phyloP scores from a whole-genome alignment of 768 basidiomycete species.

The Trametes cinnabarina region DNA sequence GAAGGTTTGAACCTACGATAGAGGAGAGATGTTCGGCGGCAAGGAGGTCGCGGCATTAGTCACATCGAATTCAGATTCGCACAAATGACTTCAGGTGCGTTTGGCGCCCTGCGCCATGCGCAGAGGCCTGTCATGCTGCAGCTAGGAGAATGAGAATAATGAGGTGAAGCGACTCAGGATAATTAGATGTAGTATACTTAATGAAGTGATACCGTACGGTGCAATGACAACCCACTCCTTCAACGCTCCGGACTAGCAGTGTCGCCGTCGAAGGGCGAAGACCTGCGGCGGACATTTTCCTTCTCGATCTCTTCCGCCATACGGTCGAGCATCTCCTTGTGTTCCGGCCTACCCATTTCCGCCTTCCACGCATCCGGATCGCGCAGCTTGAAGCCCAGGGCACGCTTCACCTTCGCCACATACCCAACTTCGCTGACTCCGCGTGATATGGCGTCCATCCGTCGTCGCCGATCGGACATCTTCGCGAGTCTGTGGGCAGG shows the following conservation, averaged over 20 bases:
- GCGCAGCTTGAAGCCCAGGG: slow-evolving; percentile 49
- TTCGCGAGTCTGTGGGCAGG: slow-evolving; percentile 57
- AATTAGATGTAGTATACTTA: no score
- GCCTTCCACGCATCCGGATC: slow-evolving; percentile 34
- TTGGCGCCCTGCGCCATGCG: no score
- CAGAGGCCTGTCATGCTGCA: no score
- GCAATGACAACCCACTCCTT: no score
- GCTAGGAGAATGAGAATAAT: no score
- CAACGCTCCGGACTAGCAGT: background rate
- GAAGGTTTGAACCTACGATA: no score
- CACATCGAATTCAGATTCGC: no score
- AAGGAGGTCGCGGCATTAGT: no score
- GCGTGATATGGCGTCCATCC: slow-evolving; percentile 48
- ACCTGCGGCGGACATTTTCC: slow-evolving; percentile 30
- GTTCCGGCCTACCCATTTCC: slow-evolving; percentile 33
- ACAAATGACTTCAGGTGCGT: no score
- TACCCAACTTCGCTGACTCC: slow-evolving; percentile 68
- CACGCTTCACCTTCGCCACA: slow-evolving; percentile 60
- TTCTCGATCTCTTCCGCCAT: slow-evolving; percentile 28
- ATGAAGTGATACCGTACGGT: no score
- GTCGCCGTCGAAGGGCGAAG: background rate
- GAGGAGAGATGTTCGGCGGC: no score
- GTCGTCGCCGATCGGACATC: slow-evolving; percentile 49
- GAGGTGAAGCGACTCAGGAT: no score
- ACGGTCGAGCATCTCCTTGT: slow-evolving; percentile 27